A percentile compares a stretch with the other conserved stretches of the same genome.
phyloP scores from a whole-genome alignment of 2,329 filamentous ascomycete species.

The Pezicula rhizophila region DNA sequence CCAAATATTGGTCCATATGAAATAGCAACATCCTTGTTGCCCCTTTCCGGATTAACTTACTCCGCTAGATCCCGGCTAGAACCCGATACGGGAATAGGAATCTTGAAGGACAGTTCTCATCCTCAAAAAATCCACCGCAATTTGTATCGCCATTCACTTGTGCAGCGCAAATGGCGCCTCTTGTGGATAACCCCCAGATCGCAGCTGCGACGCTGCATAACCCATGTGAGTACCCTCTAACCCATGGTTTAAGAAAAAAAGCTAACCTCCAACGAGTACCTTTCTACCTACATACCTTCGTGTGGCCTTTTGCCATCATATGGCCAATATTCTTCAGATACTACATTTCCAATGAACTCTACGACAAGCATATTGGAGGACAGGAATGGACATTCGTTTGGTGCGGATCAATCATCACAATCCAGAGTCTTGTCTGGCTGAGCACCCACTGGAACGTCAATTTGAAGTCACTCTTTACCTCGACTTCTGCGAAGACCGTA shows the following conservation, averaged over 20 bases:
- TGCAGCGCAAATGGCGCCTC: slow-evolving; percentile 56
- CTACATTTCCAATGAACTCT: slow-evolving; percentile 77
- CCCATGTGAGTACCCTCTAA: slow-evolving; percentile 40
- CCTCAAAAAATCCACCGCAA: neutral
- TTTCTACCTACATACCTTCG: slow-evolving; percentile 74
- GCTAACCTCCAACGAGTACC: slow-evolving; percentile 41
- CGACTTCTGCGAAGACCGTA: slow-evolving; percentile 62
- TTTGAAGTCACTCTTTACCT: slow-evolving; percentile 74
- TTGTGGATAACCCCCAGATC: slow-evolving; percentile 91
- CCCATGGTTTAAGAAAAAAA: neutral
- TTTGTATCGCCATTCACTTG: slow-evolving; percentile 12
- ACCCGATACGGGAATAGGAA: neutral
- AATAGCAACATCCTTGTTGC: too few species aligned
- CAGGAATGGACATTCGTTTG: slow-evolving; percentile 98
- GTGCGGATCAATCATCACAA: slow-evolving; percentile 78
- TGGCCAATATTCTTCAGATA: slow-evolving; percentile 90
- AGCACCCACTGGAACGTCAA: slow-evolving; percentile 98
- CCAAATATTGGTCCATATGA: too few species aligned
- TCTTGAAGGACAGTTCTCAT: neutral
- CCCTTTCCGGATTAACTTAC: too few species aligned
- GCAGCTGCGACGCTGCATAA: slow-evolving; percentile 81
- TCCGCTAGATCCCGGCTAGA: too few species aligned
- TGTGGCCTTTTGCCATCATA: slow-evolving; percentile 86
- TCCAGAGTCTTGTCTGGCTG: slow-evolving; percentile 86
- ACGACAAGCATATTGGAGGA: slow-evolving; percentile 86